These are phyloP conservation scores for Astrothelium macrocarpum DNA, from an alignment of 495 filamentous ascomycete species.

Conservation along the genomic window DNA sequence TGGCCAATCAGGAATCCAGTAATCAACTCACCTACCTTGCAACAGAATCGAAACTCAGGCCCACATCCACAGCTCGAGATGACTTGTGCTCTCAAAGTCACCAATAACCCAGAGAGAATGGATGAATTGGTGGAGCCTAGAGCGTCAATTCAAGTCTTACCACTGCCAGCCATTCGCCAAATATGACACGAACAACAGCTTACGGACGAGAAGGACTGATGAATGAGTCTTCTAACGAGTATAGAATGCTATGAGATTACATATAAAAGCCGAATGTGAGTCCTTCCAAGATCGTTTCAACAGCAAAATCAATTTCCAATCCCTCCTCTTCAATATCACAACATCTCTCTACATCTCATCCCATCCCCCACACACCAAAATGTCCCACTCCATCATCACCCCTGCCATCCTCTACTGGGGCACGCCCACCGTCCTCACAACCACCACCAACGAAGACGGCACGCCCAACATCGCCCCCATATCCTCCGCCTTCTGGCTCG, in stretches of 20 bases:
- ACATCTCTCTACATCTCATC: neutral
- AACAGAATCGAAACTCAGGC: neutral
- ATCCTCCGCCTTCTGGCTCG: slow-evolving; percentile 42
- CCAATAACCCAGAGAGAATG: neutral
- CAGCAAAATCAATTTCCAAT: too few species aligned
- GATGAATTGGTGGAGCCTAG: neutral
- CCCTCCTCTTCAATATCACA: neutral
- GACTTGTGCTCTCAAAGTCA: neutral
- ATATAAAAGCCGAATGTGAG: neutral
- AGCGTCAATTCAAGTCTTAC: neutral
- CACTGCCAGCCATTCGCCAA: too few species aligned
- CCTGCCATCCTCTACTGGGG: slow-evolving; percentile 42
- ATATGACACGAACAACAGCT: too few species aligned
- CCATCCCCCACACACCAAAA: neutral
- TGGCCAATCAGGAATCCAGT: neutral
- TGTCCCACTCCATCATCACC: slow-evolving; percentile 23
- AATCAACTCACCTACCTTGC: neutral
- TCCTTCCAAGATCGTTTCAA: too few species aligned
- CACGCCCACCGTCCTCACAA: slow-evolving; percentile 37
- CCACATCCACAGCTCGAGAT: neutral
- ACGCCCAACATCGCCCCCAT: slow-evolving; percentile 37
- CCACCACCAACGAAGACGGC: slow-evolving; percentile 37
- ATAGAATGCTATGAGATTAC: neutral
- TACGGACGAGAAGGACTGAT: too few species aligned
- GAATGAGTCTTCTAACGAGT: neutral